Evolutionary conservation across 306 rosid genomes (phyloP), one percentile per base, ranked within the genome.

Genomic region (Cicer arietinum): DNA sequence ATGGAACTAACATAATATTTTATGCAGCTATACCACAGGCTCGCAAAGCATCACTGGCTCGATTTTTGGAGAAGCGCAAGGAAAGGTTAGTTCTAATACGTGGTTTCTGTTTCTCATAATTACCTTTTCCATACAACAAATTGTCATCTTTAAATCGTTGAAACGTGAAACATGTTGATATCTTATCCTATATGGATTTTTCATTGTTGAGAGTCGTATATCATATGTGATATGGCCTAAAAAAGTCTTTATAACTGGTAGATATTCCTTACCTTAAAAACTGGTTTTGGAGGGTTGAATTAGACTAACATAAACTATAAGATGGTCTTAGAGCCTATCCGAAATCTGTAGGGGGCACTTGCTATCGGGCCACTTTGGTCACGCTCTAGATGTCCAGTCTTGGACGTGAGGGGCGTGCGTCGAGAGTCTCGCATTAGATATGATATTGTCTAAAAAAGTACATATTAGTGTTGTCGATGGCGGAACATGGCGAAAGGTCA

Each of bases 1-100:
- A 69, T 59, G 71, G 48, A 48, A 7, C 25, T 50, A 9, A 40
- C 50, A 45, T 13, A 11, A 66, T 59, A 35, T 41, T 81, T 12
- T 50, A 52, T 75, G 71, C 80, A 86, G 89, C 94, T 56, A 90
- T 90, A 64, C 94, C 98, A 40, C 98, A 92, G 85, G 90, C 98
- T 6, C 96, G 96, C 6, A 90, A 92, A 82, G 96, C 96, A 80
- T 90, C 98, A 54, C 77, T 92, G 92, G 92, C 91, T 66, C 78
- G 98, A 35, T 92, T 90, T 79, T 84, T 92, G 70, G 89, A 90
- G 85, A 92, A 92, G 91, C 98, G 96, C 73, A 90, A 87, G 86
- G 98, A 92, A 73, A 88, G 98, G 98, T 92, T 73, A 86, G 71
- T 74, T 53, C 11, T 45, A 45, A 35, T 52, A 7, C 35, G 7